Base-by-base conservation (phyloP, 2,329 filamentous ascomycete species). In the Xylariaceae sp. region DNA sequence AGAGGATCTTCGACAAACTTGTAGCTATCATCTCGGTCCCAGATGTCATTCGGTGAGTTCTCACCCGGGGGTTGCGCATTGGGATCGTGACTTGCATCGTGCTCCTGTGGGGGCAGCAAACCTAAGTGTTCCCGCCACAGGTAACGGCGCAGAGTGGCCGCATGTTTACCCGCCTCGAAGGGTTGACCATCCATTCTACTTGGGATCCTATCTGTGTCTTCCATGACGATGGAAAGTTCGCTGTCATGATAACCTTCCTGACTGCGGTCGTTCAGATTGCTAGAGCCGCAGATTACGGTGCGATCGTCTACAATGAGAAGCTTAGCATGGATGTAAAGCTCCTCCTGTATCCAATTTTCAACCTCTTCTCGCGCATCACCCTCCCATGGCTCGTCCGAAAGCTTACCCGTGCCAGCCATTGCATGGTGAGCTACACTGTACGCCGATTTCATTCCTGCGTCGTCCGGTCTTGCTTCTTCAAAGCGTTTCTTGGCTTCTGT, bases 241-340 rank as follows among this genome's bases (percentile, higher is more conserved):
- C 89, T 94, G 72, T 97, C 93, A 71, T 96, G 93, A 63, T 87
- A 84, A 11, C 93, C 93, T 4, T 94, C 76, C 72, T 96, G 92
- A 44, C 90, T 85, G 47, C 93, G 87, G 69, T 97, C 93, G 70
- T 97, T 97, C 64, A 97, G 80, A 72, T 97, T 97, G 59, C 89
- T 91, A 21, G 87, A 92, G 15, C 91, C 91, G 68, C 91, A 94
- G 47, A 97, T 84, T 1, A 89, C 91, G 41, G 91, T 81, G 48
- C 86, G 85, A 70, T 97, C 93, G 68, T 97, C 92, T 1, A 88
- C 88, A 62, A 97, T 93, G 61, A 94, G 81, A 29, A 97, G 80
- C 75, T 97, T 99, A 23, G 86, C 89, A 71, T 99, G 94, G 41
- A 97, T 87, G 70, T 99, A 99, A 2, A 97, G 82, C 72, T 99